These are phyloP conservation scores for Thymus mandschuricus DNA, from an alignment of 257 asterid species.

Conservation along the genomic window DNA sequence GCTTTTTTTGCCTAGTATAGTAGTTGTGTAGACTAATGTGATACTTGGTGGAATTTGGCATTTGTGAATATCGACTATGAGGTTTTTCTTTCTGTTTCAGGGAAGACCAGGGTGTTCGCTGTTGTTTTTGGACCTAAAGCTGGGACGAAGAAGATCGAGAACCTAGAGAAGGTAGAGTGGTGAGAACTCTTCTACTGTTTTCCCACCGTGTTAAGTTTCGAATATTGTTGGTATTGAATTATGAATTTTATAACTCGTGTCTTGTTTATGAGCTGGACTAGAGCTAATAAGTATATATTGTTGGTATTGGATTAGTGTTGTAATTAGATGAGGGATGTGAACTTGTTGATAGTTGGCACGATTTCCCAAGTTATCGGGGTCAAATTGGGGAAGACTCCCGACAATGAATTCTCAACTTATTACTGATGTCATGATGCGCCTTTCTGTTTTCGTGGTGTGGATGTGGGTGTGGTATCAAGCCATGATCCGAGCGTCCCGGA, in stretches of 20 bases:
- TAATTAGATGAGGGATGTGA: too few relatives aligned
- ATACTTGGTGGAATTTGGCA: neutral
- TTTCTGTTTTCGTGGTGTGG: too few relatives aligned
- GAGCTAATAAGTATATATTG: neutral
- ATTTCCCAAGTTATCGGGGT: too few relatives aligned
- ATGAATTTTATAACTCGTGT: neutral
- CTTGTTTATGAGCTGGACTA: neutral
- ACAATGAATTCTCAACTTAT: too few relatives aligned
- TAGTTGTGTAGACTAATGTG: too few relatives aligned
- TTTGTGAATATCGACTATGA: neutral
- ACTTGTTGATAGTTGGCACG: too few relatives aligned
- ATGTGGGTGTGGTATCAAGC: too few relatives aligned
- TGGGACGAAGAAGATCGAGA: conserved; percentile 92
- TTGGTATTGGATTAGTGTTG: neutral
- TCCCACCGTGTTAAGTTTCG: neutral
- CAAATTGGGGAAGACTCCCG: too few relatives aligned
- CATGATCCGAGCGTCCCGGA: too few relatives aligned
- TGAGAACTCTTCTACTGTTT: conserved; percentile 29
- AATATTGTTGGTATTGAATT: neutral
- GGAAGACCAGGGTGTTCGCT: conserved; percentile 90
- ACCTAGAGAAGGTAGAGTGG: conserved; percentile 92
- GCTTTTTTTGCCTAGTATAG: too few relatives aligned
- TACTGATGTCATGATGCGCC: too few relatives aligned
- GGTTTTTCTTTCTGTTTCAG: conserved; percentile 46
- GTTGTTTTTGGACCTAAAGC: conserved; percentile 95